A percentile compares a stretch with the other conserved stretches of the same genome.
Conservation (phyloP, 129 eudicot genomes). For the Helianthus annuus region HanXRQr2.0-SUNRISE NC_035441.2:179894559-179895058, state of each 20-base stretch:
- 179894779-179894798: constrained; percentile 93
- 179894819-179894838: constrained; percentile 61
- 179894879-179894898: constrained; percentile 61
- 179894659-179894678: constrained; percentile 49
- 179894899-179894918: constrained; percentile 13
- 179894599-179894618: constrained; percentile 84
- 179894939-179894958: no score
- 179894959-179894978: no score
- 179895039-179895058: no score
- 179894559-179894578: constrained; percentile 52
- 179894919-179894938: no score
- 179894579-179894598: constrained; percentile 50
- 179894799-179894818: constrained; percentile 97
- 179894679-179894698: constrained; percentile 65
- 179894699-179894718: constrained; percentile 57
- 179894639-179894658: constrained; percentile 64
- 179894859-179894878: constrained; percentile 62
- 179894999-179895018: no score
- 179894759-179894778: constrained; percentile 56
- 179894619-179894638: constrained; percentile 72
- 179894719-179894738: constrained; percentile 46
- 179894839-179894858: constrained; percentile 42
- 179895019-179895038: no score
- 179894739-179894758: constrained; percentile 26
- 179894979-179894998: no score